These are phyloP conservation scores for Elsinoe perseae DNA, from an alignment of 2,329 filamentous ascomycete genomes.

Conservation along the genomic window DNA sequence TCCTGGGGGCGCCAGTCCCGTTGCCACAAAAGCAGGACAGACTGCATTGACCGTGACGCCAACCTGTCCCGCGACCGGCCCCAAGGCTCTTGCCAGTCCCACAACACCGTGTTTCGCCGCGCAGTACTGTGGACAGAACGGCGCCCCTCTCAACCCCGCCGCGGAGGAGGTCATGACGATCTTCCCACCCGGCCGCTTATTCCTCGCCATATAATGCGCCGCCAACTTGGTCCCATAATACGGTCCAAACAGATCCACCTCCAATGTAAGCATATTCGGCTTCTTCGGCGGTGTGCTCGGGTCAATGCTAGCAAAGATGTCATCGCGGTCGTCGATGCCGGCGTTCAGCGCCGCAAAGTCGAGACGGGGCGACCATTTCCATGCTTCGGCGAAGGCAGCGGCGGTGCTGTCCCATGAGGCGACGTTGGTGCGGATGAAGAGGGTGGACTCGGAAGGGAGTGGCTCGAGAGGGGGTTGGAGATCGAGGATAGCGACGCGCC, in stretches of 20 bases:
- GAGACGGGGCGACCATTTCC: constrained; percentile 23
- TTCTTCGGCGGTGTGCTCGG: constrained; percentile 24
- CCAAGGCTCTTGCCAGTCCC: constrained; percentile 33
- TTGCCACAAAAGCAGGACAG: constrained; percentile 35
- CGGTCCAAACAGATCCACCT: constrained; percentile 28
- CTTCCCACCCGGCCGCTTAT: constrained; percentile 23
- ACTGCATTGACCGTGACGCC: constrained; percentile 36
- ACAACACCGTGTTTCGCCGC: constrained; percentile 38
- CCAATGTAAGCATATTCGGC: constrained; percentile 30
- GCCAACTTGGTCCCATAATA: constrained; percentile 34
- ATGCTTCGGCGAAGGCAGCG: constrained; percentile 23
- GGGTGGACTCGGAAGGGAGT: constrained; percentile 23
- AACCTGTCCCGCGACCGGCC: constrained; percentile 29
- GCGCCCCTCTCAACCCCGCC: constrained; percentile 30
- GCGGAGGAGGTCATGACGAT: constrained; percentile 31
- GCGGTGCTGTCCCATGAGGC: constrained; percentile 26
- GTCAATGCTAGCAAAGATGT: constrained; percentile 27
- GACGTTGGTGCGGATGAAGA: constrained; percentile 32
- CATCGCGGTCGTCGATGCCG: constrained; percentile 32
- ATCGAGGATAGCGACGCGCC: constrained; percentile 40
- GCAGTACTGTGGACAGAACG: constrained; percentile 34
- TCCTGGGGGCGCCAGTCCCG: constrained; percentile 34
- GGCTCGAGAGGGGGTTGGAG: constrained; percentile 32
- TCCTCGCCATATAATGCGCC: constrained; percentile 31
- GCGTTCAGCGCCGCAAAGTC: constrained; percentile 30